phyloP scores from a whole-genome alignment of 805 yeast species.

The Suhomyces canberraensis region DNA sequence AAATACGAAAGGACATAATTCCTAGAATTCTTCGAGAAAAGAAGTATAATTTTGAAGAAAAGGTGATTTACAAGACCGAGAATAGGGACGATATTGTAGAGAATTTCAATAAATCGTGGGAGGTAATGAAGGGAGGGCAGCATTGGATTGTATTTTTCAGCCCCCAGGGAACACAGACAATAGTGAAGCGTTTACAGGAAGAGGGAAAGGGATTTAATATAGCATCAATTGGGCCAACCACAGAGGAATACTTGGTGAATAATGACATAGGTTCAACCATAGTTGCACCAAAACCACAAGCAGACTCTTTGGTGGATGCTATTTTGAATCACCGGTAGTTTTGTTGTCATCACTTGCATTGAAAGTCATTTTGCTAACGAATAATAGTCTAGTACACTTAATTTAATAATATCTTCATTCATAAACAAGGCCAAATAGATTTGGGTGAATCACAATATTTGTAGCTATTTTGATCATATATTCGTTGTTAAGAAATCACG shows the following conservation, averaged over 20 bases:
- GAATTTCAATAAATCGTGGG: conserved; percentile 24
- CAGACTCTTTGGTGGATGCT: conserved; percentile 49
- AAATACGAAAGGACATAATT: conserved; percentile 74
- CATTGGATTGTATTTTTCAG: conserved; percentile 86
- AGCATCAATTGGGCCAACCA: conserved; percentile 93
- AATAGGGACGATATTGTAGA: conserved; percentile 45
- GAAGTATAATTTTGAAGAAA: conserved; percentile 51
- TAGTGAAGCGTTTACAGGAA: conserved; percentile 43
- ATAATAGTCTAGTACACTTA: no score
- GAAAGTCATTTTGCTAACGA: no score
- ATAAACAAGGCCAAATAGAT: no score
- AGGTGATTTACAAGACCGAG: conserved; percentile 67
- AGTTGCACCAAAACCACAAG: conserved; percentile 72
- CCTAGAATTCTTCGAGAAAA: conserved; percentile 53
- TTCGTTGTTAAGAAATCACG: no score
- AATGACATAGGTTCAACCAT: conserved; percentile 57
- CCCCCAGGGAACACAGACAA: conserved; percentile 77
- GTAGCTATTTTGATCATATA: no score
- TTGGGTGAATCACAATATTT: no score
- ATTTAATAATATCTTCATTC: no score
- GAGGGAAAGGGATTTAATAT: conserved; percentile 32
- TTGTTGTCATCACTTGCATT: no score
- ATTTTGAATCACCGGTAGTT: conserved; percentile 19
- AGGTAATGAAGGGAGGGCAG: conserved; percentile 8
- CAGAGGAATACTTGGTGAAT: conserved; percentile 55